Percentiles rank a stretch among this genome's conserved stretches.
phyloP scores from a whole-genome alignment of 768 basidiomycete genomes.

The Psilocybe cyanescens region DNA sequence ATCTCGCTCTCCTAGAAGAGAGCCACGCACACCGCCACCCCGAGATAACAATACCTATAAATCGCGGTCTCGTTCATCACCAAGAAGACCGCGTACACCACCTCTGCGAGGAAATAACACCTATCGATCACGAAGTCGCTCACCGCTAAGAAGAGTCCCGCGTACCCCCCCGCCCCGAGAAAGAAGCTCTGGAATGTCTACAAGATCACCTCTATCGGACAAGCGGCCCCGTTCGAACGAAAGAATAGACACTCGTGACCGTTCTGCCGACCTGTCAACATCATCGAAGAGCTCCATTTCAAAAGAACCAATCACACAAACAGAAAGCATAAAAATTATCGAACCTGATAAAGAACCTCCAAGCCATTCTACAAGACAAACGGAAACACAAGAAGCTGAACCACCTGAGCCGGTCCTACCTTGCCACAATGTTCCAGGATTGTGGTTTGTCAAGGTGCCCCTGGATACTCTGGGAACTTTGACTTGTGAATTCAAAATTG shows the following conservation, averaged over 20 bases:
- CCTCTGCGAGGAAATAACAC: neutral
- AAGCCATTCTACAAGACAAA: neutral
- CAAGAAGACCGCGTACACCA: neutral
- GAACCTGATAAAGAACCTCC: neutral
- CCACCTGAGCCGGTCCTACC: conserved; percentile 17
- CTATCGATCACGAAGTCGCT: neutral
- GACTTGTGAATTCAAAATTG: conserved; percentile 40
- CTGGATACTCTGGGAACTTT: conserved; percentile 33
- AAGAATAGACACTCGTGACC: neutral
- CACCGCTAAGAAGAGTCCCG: neutral
- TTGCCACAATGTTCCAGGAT: conserved; percentile 41
- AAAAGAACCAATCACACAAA: too few relatives aligned
- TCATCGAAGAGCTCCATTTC: conserved; percentile 1
- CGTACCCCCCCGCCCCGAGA: neutral
- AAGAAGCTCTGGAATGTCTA: neutral
- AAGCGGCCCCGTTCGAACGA: neutral
- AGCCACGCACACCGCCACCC: too few relatives aligned
- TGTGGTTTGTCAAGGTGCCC: conserved; percentile 42
- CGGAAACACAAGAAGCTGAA: neutral
- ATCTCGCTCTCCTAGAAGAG: too few relatives aligned
- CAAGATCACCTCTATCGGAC: neutral
- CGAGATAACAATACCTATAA: too few relatives aligned
- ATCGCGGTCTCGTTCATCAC: neutral
- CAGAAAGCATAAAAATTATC: neutral
- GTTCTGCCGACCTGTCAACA: neutral